Conservation (phyloP, 2,329 filamentous ascomycete species). For the Aspergillus fructus region DNA sequence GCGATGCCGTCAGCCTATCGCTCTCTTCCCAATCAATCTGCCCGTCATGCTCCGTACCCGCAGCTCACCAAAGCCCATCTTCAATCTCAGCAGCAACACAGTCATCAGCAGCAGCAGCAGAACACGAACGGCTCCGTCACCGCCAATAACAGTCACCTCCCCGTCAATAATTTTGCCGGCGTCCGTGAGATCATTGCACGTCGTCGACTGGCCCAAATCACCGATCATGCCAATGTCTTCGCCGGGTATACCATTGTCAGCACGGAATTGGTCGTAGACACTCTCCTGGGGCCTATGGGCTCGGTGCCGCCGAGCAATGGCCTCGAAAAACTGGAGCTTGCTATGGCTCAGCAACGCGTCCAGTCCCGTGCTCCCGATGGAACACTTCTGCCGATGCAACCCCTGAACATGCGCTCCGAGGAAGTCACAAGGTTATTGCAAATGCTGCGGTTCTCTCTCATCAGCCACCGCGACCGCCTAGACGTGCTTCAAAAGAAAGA, state of each 20-base stretch:
- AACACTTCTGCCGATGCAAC: slow-evolving; percentile 37
- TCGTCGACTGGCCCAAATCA: slow-evolving; percentile 43
- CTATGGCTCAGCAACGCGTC: slow-evolving; percentile 45
- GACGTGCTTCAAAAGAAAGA: slow-evolving; percentile 41
- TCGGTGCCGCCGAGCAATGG: slow-evolving; percentile 41
- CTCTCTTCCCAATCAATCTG: slow-evolving; percentile 37
- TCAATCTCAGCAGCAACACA: slow-evolving; percentile 23
- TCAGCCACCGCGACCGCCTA: slow-evolving; percentile 40
- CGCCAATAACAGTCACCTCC: slow-evolving; percentile 25
- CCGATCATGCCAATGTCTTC: slow-evolving; percentile 46
- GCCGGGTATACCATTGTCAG: slow-evolving; percentile 45
- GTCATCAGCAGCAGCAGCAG: slow-evolving; percentile 14
- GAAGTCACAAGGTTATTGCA: slow-evolving; percentile 43
- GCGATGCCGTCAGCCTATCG: slow-evolving; percentile 47
- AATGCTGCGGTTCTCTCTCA: slow-evolving; percentile 45
- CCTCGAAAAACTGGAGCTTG: slow-evolving; percentile 44
- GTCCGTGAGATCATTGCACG: slow-evolving; percentile 43
- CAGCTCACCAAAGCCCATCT: slow-evolving; percentile 37
- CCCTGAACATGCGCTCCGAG: slow-evolving; percentile 44
- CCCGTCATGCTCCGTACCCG: slow-evolving; percentile 39
- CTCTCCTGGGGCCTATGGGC: slow-evolving; percentile 42
- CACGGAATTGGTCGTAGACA: slow-evolving; percentile 45
- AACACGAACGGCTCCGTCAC: slow-evolving; percentile 15
- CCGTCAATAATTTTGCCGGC: slow-evolving; percentile 42
- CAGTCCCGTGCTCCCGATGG: slow-evolving; percentile 40